Evolutionary conservation across 139 green algal species (phyloP).

Genomic region (Micractinium conductrix): DNA sequence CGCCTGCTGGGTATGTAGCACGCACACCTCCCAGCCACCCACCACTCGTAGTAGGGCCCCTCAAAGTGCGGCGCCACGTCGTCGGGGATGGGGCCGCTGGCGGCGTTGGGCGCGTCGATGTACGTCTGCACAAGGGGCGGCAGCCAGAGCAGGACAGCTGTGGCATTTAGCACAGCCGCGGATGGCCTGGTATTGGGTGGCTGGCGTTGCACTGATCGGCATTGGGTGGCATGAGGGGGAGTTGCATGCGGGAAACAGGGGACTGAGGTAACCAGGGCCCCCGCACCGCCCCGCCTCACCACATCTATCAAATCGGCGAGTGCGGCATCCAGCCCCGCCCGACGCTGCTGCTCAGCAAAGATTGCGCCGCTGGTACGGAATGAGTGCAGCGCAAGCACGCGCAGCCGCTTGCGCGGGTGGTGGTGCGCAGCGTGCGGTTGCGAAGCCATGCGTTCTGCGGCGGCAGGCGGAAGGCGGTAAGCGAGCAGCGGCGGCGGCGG

Average conservation of each 20-base stretch:
- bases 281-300: too few species aligned
- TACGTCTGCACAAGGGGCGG: constrained; percentile 19
- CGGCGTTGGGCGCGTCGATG: constrained; percentile 60
- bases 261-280: too few species aligned
- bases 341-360: constrained; percentile 54
- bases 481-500: neutral
- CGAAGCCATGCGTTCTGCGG: too few species aligned
- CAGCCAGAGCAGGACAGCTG: too few species aligned
- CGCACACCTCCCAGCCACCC: too few species aligned
- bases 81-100: constrained; percentile 55
- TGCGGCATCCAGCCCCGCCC: constrained; percentile 47
- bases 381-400: constrained; percentile 52
- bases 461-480: neutral
- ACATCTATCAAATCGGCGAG: constrained; percentile 59
- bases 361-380: constrained; percentile 52
- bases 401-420: constrained; percentile 31
- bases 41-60: constrained; percentile 40
- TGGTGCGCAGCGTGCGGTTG: neutral
- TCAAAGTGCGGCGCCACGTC: constrained; percentile 60
- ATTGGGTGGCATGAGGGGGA: too few species aligned
- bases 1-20: too few species aligned
- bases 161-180: too few species aligned
- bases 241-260: too few species aligned
- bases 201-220: too few species aligned
- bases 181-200: too few species aligned